Evolutionary conservation across 1,139 yeast genomes (phyloP).

Genomic region (Geotrichum klebahnii): DNA sequence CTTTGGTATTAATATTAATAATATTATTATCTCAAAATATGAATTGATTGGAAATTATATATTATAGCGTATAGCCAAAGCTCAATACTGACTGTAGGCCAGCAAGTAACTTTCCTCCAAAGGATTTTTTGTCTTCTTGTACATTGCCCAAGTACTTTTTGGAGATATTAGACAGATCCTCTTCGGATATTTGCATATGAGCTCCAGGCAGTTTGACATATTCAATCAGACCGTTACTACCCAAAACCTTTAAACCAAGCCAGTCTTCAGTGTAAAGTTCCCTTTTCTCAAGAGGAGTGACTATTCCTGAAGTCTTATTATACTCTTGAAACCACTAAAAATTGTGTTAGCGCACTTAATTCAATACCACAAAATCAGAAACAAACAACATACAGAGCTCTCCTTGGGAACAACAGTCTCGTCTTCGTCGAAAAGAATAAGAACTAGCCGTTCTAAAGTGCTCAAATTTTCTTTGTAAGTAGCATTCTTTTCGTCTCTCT

Average conservation of each 20-base stretch:
- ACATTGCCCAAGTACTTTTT: too few species aligned
- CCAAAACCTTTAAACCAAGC: slow-evolving; percentile 55
- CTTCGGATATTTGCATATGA: slow-evolving; percentile 63
- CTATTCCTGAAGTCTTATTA: slow-evolving; percentile 44
- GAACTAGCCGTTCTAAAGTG: slow-evolving; percentile 50
- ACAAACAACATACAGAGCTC: slow-evolving; percentile 47
- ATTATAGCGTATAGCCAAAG: too few species aligned
- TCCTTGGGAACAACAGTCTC: slow-evolving; percentile 69
- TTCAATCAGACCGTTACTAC: slow-evolving; percentile 45
- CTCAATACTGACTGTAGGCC: too few species aligned
- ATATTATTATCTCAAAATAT: too few species aligned
- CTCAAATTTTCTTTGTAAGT: slow-evolving; percentile 47
- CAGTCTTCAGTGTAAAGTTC: slow-evolving; percentile 50
- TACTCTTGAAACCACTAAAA: slow-evolving; percentile 56
- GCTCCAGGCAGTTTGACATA: slow-evolving; percentile 54
- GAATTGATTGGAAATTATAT: too few species aligned
- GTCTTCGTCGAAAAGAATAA: slow-evolving; percentile 59
- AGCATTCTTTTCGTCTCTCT: slow-evolving; percentile 38
- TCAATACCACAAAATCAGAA: not conserved
- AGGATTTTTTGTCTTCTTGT: too few species aligned
- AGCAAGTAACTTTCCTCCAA: too few species aligned
- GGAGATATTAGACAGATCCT: too few species aligned
- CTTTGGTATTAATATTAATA: too few species aligned
- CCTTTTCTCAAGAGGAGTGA: slow-evolving; percentile 50
- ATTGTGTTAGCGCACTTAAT: slow-evolving; percentile 10